Evolutionary conservation across 495 filamentous ascomycete species (phyloP), one percentile per base, ranked within the genome.

Genomic region (Trichocladium antarcticum): DNA sequence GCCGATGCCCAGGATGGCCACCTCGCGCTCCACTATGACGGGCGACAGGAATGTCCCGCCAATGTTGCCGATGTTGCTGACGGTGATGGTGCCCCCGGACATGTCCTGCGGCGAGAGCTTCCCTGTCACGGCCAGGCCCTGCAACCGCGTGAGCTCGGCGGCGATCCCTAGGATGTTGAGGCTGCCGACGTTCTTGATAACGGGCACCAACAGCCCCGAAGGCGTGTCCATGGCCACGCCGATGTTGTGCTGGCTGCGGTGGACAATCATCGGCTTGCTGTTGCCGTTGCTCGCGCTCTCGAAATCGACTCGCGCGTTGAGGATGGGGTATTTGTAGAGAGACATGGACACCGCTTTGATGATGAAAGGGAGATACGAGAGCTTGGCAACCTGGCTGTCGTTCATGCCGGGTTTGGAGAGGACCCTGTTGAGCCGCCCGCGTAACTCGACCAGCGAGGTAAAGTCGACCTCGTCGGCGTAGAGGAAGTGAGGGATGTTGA

Each of bases 11-110:
- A 99, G 67, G 59, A 99, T 97, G 9, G 87, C 88, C 17, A 96
- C 85, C 64, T 99, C 90, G 36, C 73, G 82, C 37, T 82, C 78
- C 20, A 93, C 83, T 49, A 97, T 83, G n/a, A 99, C 82, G 1
- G 93, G 93, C 5, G 81, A 78, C 20, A 97, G 80, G 56, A 93
- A 94, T 0, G 84, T 90, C 3, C 93, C 93, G 15, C 93, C 93
- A 35, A 99, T 88, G 53, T 79, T 93, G n/a, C 93, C 93, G 51
- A 99, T 89, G 59, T 99, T 99, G 50, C 87, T 94, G 21, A 99
- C 79, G 0, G 93, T 96, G 59, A 99, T 88, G 0, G 92, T 96
- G 3, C 88, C 89, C 28, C 89, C 89, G 41, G 67, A 77, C 42
- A 97, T 67, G 66, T 99, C 89, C 8, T 78, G 73, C 5, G 82